phyloP scores from a whole-genome alignment of 163 green algal species.

The Trebouxiophyceae sp. region DNA sequence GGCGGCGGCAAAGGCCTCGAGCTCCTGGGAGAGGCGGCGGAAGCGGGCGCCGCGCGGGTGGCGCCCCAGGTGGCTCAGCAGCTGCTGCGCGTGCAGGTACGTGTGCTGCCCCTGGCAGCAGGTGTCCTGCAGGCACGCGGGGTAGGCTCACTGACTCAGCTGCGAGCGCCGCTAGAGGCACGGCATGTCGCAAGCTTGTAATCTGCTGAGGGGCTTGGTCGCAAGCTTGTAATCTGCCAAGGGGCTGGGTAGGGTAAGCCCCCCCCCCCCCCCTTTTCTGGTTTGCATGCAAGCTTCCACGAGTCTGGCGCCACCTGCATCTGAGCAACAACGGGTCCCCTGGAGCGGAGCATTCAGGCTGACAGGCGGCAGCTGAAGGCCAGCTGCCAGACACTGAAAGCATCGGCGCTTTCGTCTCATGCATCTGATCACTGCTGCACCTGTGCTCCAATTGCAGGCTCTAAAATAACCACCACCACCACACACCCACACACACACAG shows the following conservation, averaged over 20 bases:
- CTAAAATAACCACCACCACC: background rate
- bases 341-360: no score
- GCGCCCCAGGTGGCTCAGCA: conserved; percentile 18
- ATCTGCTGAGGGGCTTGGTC: no score
- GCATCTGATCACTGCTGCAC: background rate
- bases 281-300: no score
- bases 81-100: conserved; percentile 60
- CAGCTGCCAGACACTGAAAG: background rate
- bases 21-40: conserved; percentile 46
- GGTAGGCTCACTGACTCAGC: no score
- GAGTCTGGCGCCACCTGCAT: no score
- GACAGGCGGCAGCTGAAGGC: background rate
- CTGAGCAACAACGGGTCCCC: no score
- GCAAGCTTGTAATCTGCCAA: no score
- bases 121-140: conserved; percentile 33
- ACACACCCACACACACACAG: background rate
- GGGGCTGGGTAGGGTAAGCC: no score
- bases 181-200: no score
- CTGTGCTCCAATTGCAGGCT: background rate
- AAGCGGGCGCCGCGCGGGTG: conserved; percentile 33
- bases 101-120: conserved; percentile 54
- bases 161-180: no score
- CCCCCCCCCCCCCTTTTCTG: no score
- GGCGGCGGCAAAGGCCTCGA: conserved; percentile 40
- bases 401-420: background rate